phyloP scores from a whole-genome alignment of 1,284 basidiomycete genomes.

The Papiliotrema nemorosa region DNA sequence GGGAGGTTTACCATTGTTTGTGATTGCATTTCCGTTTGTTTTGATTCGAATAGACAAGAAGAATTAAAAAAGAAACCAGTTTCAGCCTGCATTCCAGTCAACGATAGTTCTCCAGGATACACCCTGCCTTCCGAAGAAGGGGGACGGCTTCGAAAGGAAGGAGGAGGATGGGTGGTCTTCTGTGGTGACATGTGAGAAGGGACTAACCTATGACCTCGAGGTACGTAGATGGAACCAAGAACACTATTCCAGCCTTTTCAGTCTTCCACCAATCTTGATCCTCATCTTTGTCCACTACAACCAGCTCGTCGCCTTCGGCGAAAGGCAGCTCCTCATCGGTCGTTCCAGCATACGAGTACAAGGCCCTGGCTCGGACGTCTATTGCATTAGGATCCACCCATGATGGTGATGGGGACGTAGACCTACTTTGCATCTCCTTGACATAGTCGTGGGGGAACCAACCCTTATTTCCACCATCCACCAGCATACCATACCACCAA shows the following conservation, averaged over 20 bases:
- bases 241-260: conserved; percentile 73
- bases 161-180: too few species aligned
- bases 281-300: conserved; percentile 66
- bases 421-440: conserved; percentile 66
- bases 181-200: too few species aligned
- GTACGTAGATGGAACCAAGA: conserved; percentile 84
- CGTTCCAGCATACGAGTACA: conserved; percentile 69
- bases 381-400: not conserved
- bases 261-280: conserved; percentile 93
- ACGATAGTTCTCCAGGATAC: conserved; percentile 20
- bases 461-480: conserved; percentile 67
- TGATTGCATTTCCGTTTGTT: conserved; percentile 2
- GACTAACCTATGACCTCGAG: conserved; percentile 85
- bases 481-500: conserved; percentile 89
- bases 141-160: conserved; percentile 48
- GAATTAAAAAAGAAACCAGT: conserved; percentile 48
- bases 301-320: conserved; percentile 68
- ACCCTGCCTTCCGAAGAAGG: too few species aligned
- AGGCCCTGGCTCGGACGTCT: conserved; percentile 65
- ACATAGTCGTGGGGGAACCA: conserved; percentile 92
- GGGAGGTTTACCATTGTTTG: not conserved
- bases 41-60: conserved; percentile 36
- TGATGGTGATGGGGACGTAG: not conserved
- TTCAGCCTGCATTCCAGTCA: conserved; percentile 44
- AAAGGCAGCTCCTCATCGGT: conserved; percentile 78